Conservation (phyloP, 164 flowering plant species). For the Sedum album region DNA sequence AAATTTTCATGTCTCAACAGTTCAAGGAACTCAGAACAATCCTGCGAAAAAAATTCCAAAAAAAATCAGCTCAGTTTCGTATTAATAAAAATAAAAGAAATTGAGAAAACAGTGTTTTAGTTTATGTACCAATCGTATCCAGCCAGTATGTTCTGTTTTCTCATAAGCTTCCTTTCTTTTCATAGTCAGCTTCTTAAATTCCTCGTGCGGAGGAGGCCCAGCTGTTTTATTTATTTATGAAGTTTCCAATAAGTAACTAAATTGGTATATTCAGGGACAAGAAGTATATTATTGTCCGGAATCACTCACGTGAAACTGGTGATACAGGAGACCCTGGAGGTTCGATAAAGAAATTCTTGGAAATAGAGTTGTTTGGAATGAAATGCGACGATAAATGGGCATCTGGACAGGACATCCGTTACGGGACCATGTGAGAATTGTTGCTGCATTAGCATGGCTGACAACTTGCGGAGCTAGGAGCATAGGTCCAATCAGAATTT, state of each 20-base stretch:
- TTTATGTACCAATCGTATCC: slow-evolving; percentile 52
- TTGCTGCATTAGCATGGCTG: slow-evolving; percentile 22
- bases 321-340: slow-evolving; percentile 36
- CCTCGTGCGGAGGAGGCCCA: slow-evolving; percentile 36
- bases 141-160: slow-evolving; percentile 37
- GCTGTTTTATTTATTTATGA: slow-evolving; percentile 20
- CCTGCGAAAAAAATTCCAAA: slow-evolving; percentile 27
- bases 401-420: slow-evolving; percentile 1
- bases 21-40: slow-evolving; percentile 68
- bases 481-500: slow-evolving; percentile 76
- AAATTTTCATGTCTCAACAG: slow-evolving; percentile 35
- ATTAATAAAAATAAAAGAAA: background rate
- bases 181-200: slow-evolving; percentile 32
- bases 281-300: background rate
- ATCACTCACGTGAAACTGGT: slow-evolving; percentile 46
- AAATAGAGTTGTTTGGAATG: slow-evolving; percentile 7
- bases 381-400: slow-evolving; percentile 48
- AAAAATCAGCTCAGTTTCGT: background rate
- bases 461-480: slow-evolving; percentile 45
- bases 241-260: background rate
- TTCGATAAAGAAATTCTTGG: slow-evolving; percentile 18
- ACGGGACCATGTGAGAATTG: background rate
- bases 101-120: too few relatives aligned
- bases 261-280: too few relatives aligned
- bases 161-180: slow-evolving; percentile 36